phyloP scores from a whole-genome alignment of 352 stramenopile species.

The Phytophthora vignae region DNA sequence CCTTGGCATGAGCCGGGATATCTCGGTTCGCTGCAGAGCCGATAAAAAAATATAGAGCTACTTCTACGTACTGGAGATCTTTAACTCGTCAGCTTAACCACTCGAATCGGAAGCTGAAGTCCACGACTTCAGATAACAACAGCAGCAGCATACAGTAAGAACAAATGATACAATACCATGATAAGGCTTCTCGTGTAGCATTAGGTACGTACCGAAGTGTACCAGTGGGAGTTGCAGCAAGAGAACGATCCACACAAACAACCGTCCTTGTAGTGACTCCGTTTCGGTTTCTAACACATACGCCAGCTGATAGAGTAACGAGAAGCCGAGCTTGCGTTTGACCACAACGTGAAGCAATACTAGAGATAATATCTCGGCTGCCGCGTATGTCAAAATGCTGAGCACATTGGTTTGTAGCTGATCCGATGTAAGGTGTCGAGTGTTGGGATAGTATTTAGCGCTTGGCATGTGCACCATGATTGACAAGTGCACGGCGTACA shows the following conservation, averaged over 20 bases:
- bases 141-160: no score
- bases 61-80: no score
- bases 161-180: no score
- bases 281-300: conserved; percentile 50
- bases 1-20: no score
- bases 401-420: background rate
- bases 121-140: background rate
- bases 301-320: conserved; percentile 35
- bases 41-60: no score
- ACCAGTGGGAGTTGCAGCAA: conserved; percentile 34
- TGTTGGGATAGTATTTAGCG: conserved; percentile 23
- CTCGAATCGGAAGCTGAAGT: background rate
- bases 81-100: background rate
- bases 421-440: background rate
- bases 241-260: conserved; percentile 42
- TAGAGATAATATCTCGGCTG: conserved; percentile 6
- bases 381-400: conserved; percentile 11
- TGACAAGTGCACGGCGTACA: conserved; percentile 26
- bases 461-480: conserved; percentile 27
- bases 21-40: no score
- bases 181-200: no score
- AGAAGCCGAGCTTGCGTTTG: conserved; percentile 23
- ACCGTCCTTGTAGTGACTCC: conserved; percentile 23
- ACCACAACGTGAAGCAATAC: conserved; percentile 16
- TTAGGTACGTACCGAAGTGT: conserved; percentile 8